phyloP scores from a whole-genome alignment of 768 basidiomycete genomes.

The Pilatotrama ljubarskyi region DNA sequence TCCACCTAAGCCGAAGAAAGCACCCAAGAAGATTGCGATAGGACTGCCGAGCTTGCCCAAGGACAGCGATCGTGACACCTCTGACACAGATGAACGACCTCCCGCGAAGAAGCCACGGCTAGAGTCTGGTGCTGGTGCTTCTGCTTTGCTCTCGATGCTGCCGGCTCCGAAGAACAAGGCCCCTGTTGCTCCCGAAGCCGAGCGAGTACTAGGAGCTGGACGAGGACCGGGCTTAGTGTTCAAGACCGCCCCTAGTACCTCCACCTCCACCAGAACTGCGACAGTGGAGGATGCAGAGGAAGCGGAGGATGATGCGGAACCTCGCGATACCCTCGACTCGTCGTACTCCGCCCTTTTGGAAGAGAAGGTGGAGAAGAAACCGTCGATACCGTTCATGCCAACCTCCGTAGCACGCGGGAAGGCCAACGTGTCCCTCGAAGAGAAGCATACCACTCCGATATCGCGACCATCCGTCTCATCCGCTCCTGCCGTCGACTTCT shows the following conservation, averaged over 20 bases:
- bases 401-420: conserved; percentile 59
- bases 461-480: conserved; percentile 22
- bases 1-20: conserved; percentile 47
- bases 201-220: conserved; percentile 67
- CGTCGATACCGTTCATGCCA: conserved; percentile 56
- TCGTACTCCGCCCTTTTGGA: conserved; percentile 17
- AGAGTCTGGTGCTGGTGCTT: conserved; percentile 55
- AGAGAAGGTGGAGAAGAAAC: conserved; percentile 14
- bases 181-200: conserved; percentile 42
- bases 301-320: conserved; percentile 17
- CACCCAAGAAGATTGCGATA: conserved; percentile 63
- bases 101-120: conserved; percentile 59
- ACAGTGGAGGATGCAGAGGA: conserved; percentile 30
- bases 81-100: conserved; percentile 40
- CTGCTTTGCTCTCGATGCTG: conserved; percentile 69
- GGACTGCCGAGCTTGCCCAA: conserved; percentile 50
- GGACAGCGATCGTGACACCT: conserved; percentile 40
- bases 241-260: conserved; percentile 34
- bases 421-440: conserved; percentile 45
- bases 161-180: conserved; percentile 67
- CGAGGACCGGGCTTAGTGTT: conserved; percentile 64
- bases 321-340: conserved; percentile 7
- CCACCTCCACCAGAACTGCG: conserved; percentile 24
- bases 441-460: conserved; percentile 21
- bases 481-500: conserved; percentile 58